Evolutionary conservation across 768 basidiomycete genomes (phyloP), one percentile per base, ranked within the genome.

Genomic region (Rhodosporidiobolus odoratus): DNA sequence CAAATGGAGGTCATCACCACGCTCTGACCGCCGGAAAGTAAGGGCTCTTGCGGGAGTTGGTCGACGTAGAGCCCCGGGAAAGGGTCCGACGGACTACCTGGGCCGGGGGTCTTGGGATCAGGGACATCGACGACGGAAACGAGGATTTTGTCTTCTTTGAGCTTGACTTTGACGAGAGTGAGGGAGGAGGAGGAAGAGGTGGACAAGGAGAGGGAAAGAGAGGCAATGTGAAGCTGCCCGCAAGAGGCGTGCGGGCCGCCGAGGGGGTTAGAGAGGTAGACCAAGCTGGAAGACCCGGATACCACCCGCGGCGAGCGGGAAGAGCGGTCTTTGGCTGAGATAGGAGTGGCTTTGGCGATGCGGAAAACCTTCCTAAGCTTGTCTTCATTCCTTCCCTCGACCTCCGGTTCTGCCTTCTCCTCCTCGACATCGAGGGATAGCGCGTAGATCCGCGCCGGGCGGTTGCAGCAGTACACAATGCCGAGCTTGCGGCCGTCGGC

Each of bases 61-160:
- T 84, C 81, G 9, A 84, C 81, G 71, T 86, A 89, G 2, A 90
- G 78, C 0, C 89, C 88, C 0, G 88, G 88, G 77, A 89, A 89
- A 9, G 30, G 62, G 0, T 79, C 82, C 43, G 76, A 76, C 4
- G 71, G 45, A 4, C 75, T 58, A 5, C 57, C 57, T 17, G 57
- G 37, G 57, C 57, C 57, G 38, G 57, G 57, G 38, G 25, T 25
- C 57, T 30, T 73, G 0, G 83, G 81, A 35, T 83, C 82, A 54
- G 80, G 78, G 4, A 85, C 81, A 3, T 79, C 74, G 15, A 82
- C 82, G 2, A 86, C 81, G 4, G 87, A 76, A 21, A 80, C 41
- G 59, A 66, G n/a, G 15, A 60, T 37, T 23, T 61, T 30, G 17
- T 54, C 59, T 3, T 30, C 38, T 19, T 8, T 59, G n/a, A n/a